Base-by-base conservation (phyloP, 352 stramenopile genomes). In the Phytophthora nicotianae region DNA sequence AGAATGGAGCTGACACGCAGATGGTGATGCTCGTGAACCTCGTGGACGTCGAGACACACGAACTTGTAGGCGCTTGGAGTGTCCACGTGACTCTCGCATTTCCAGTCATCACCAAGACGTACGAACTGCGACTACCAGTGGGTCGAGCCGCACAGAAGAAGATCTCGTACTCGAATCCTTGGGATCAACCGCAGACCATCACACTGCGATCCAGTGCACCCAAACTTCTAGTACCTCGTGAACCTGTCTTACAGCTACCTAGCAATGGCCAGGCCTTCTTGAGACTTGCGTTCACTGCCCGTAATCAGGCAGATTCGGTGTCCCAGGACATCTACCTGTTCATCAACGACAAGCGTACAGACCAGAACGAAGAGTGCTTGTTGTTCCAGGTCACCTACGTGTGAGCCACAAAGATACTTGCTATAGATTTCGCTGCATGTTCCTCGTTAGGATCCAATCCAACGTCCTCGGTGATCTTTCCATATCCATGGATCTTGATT, bases 341-440 rank as follows among this genome's bases (percentile, higher is more conserved):
- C 70, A 89, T 98, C 43, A 98, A 98, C 66, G 91, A 98, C 65
- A 71, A 86, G 43, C 77, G 78, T 2, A 85, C 89, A 13, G 91
- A 97, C 50, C 85, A 97, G 67, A 98, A 89, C 76, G 94, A 98
- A 72, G 94, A 98, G 62, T 97, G 89, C 51, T 74, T 98, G 65
- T 81, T 97, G 46, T 94, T 98, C 66, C 81, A 89, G 41, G 62
- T 91, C 50, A 80, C 66, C 33, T 93, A 91, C 73, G 69, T 71
- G 27, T 89, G 41, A 68, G 50, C 19, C 13, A 43, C 20, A 32
- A 13, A 3, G 27, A 33, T 33, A 2, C 11, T 13, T 32, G 42
- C 13, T 33, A 58, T 24, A 35, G 35, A 2, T 14, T 59, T 50
- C 40, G 51, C 5, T 50, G 51, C 38, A 48, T 58, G 4, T 48